A percentile compares a stretch with the other conserved stretches of the same genome.
Conservation (phyloP, 208 protist genomes). For the Porcisia deanei region DNA sequence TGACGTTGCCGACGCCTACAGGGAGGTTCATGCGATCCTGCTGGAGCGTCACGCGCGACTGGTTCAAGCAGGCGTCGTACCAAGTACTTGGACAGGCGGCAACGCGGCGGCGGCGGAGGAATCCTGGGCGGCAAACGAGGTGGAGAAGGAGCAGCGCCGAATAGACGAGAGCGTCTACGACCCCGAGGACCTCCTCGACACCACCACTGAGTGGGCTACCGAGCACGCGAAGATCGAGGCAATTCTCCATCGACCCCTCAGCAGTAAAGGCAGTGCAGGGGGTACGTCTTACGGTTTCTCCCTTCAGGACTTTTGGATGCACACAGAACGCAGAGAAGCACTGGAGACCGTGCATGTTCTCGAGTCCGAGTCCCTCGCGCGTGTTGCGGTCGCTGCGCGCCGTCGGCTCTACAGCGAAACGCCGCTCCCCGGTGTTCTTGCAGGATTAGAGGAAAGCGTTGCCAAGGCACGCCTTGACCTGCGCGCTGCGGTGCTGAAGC, state of each 20-base stretch:
- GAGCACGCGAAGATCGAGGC: conserved; percentile 61
- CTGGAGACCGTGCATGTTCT: conserved; percentile 81
- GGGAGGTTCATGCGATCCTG: conserved; percentile 49
- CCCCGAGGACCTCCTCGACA: conserved; percentile 72
- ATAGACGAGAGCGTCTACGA: conserved; percentile 72
- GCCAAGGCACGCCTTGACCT: conserved; percentile 61
- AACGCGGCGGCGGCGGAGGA: conserved; percentile 38
- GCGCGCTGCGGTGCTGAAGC: conserved; percentile 52
- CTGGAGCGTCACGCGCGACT: conserved; percentile 48
- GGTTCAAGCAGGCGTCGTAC: conserved; percentile 36
- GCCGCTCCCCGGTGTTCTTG: conserved; percentile 30
- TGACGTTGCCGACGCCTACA: conserved; percentile 46
- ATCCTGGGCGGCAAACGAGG: conserved; percentile 48
- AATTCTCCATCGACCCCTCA: conserved; percentile 39
- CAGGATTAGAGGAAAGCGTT: conserved; percentile 54
- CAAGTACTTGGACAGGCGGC: conserved; percentile 17
- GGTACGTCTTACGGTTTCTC: conserved; percentile 41
- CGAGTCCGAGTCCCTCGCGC: conserved; percentile 48
- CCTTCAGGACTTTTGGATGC: conserved; percentile 71
- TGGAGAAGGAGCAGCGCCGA: conserved; percentile 49
- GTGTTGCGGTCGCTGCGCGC: conserved; percentile 57
- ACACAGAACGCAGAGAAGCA: conserved; percentile 76
- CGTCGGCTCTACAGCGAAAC: conserved; percentile 49
- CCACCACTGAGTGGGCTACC: conserved; percentile 61
- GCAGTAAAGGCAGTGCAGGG: conserved; percentile 11